phyloP scores from a whole-genome alignment of 805 yeast genomes.

The Henningerozyma blattae region DNA sequence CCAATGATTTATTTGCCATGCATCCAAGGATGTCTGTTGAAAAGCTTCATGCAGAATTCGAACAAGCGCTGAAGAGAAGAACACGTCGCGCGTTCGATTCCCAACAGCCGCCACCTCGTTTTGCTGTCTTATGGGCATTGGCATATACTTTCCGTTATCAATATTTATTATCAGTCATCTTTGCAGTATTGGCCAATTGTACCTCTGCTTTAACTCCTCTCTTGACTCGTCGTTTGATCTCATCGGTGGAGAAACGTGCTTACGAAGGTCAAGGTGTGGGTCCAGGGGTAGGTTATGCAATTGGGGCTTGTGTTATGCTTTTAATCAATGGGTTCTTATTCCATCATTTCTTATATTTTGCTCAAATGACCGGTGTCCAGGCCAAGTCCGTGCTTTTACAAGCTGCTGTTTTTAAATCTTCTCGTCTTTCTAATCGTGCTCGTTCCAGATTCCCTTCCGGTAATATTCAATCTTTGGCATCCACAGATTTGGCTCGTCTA shows the following conservation, averaged over 20 bases:
- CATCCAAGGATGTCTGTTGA: slow-evolving; percentile 34
- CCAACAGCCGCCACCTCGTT: slow-evolving; percentile 16
- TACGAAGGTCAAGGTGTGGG: slow-evolving; percentile 34
- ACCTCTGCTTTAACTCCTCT: slow-evolving; percentile 49
- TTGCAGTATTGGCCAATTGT: slow-evolving; percentile 37
- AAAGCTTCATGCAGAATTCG: slow-evolving; percentile 28
- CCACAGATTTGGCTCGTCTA: slow-evolving; percentile 71
- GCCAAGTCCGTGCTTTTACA: slow-evolving; percentile 61
- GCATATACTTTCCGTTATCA: slow-evolving; percentile 39
- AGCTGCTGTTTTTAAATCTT: slow-evolving; percentile 56
- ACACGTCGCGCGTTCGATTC: slow-evolving; percentile 22
- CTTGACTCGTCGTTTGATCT: slow-evolving; percentile 50
- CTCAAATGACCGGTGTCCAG: slow-evolving; percentile 58
- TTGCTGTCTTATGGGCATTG: slow-evolving; percentile 31
- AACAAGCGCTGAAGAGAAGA: slow-evolving; percentile 22
- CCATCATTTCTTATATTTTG: slow-evolving; percentile 52
- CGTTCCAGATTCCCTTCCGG: slow-evolving; percentile 53
- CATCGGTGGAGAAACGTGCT: slow-evolving; percentile 44
- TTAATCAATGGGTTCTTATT: slow-evolving; percentile 34
- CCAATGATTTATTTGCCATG: slow-evolving; percentile 45
- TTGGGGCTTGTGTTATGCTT: slow-evolving; percentile 54
- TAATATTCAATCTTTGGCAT: slow-evolving; percentile 62
- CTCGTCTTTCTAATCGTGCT: slow-evolving; percentile 45
- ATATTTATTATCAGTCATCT: slow-evolving; percentile 31
- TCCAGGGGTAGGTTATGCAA: slow-evolving; percentile 63